Percentiles rank a stretch among this genome's conserved stretches.
phyloP scores from a whole-genome alignment of 345 rosid genomes.

The Geranium brycei region DNA sequence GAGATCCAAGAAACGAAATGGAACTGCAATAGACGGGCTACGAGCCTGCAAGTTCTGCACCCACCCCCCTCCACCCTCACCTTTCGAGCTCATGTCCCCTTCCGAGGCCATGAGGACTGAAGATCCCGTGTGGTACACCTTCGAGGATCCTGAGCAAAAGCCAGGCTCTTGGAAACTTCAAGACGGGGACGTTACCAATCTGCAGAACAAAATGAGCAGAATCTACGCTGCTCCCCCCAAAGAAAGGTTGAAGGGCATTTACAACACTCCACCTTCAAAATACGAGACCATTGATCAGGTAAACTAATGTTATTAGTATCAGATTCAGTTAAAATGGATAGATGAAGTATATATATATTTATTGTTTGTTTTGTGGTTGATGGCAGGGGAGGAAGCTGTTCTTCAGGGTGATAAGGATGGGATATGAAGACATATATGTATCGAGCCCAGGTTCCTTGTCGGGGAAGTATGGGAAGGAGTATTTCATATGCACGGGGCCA shows the following conservation, averaged over 20 bases:
- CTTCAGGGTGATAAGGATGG: slow-evolving; percentile 65
- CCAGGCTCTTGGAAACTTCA: slow-evolving; percentile 58
- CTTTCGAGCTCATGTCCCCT: slow-evolving; percentile 66
- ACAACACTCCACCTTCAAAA: slow-evolving; percentile 65
- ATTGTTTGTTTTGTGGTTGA: neutral
- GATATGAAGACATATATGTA: slow-evolving; percentile 59
- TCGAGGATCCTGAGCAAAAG: slow-evolving; percentile 43
- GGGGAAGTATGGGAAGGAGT: slow-evolving; percentile 51
- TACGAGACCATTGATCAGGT: slow-evolving; percentile 93
- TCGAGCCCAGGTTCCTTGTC: slow-evolving; percentile 40
- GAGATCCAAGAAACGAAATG: slow-evolving; percentile 40
- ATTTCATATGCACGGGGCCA: slow-evolving; percentile 75
- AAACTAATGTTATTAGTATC: neutral
- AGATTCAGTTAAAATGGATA: too few relatives aligned
- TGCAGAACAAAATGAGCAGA: slow-evolving; percentile 56
- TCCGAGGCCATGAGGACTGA: slow-evolving; percentile 71
- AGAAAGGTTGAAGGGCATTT: slow-evolving; percentile 56
- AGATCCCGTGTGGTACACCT: slow-evolving; percentile 43
- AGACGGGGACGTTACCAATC: slow-evolving; percentile 42
- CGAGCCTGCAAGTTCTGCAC: slow-evolving; percentile 50
- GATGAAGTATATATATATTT: too few relatives aligned
- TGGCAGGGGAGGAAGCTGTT: slow-evolving; percentile 62
- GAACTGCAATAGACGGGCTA: slow-evolving; percentile 56
- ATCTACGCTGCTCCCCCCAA: slow-evolving; percentile 62
- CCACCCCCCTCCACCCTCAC: slow-evolving; percentile 59